Base-by-base conservation (phyloP, 305 asterid genomes). In the Withania somnifera region DNA sequence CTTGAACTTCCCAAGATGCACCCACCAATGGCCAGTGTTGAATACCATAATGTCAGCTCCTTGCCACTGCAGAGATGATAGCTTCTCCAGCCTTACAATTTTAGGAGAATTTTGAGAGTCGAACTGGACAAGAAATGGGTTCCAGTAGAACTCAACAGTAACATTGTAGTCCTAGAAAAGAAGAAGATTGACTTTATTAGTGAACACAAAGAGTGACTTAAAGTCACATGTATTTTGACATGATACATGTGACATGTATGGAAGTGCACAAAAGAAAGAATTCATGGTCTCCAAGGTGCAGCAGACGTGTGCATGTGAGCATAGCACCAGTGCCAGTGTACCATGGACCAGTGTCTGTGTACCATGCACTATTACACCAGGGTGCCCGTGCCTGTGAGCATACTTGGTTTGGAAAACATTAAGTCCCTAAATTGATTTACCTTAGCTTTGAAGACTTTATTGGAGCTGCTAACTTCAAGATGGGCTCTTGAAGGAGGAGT, bases 21-120 rank as follows among this genome's bases (percentile, higher is more conserved):
- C 51, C 85, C 85, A 83, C 85, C 85, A 83, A 45, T 83, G 85
- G 1, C 83, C 83, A 2, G 83, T 80, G 50, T 80, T 80, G 78
- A 80, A 80, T 45, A 80, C 78, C 83, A 83, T 83, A 53, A 83
- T 26, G 51, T 83, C 63, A 19, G 85, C 85, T 7, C 85, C 85
- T 40, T 11, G 60, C 85, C 85, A 83, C 24, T 24, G 80, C 80
- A n/a, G 71, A 53, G 75, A 83, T 5, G 85, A 83, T 11, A 83
- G 83, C 78, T 56, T 63, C 53, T 83, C 83, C 40, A 83, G 69
- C 80, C 85, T 83, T 36, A 83, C 40, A 28, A 66, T 5, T 54
- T 58, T 83, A 66, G 83, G 60, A 58, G 79, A 34, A 40, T 78
- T 53, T 20, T 52, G 53, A 8, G 82, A 36, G 26, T 83, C 61